Base-by-base conservation (phyloP, 2,329 filamentous ascomycete species). In the Penicillium sp. region DNA sequence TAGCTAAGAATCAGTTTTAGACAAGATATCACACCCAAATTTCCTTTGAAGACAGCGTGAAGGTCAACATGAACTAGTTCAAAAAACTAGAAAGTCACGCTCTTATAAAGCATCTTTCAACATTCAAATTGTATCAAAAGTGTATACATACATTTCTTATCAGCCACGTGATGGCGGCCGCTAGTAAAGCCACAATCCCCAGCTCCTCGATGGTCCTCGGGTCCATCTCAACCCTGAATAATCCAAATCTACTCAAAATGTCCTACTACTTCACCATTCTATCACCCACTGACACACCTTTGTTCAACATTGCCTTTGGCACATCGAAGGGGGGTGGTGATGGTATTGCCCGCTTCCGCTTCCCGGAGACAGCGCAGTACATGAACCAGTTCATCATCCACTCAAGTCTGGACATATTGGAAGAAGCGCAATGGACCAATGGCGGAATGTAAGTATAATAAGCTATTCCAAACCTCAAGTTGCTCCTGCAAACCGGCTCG, bases 201-300 rank as follows among this genome's bases (percentile, higher is more conserved):
- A 59, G 51, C 44, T 50, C 56, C 53, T 49, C 41, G 23, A 58
- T 27, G 23, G 29, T 35, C 15, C 6, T 36, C 10, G 31, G 31
- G 21, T 48, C 38, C 50, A 38, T 42, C 38, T 48, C 45, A 50
- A 48, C 42, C 41, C 41, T 49, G 42, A 53, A 43, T 45, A 47
- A 55, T 47, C 45, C 25, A 19, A 49, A 48, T 42, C 41, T 53
- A 41, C 39, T 43, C 67, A 81, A 67, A 63, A 97, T 97, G 94
- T 97, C 93, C 60, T 99, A 97, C 83, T 97, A 97, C 81, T 97
- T 99, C 79, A 90, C 90, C 72, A 96, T 99, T 67, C 86, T 99
- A 75, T 94, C 93, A 72, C 96, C 92, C 23, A 90, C 91, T 69
- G 94, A 99, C 81, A 96, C 93, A 73, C 93, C 94, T 35, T 85